These are phyloP conservation scores for sunflower (Helianthus annuus) DNA, from an alignment of 129 eudicot genomes.

Conservation along the genomic window HanXRQr2.0-SUNRISE NC_035440.2:803783-804282, in stretches of 20 bases:
- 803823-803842: too few relatives aligned
- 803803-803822: too few relatives aligned
- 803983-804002: conserved; percentile 1
- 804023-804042: neutral
- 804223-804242: conserved; percentile 16
- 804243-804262: conserved; percentile 37
- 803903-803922: too few relatives aligned
- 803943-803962: neutral
- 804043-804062: neutral
- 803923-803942: too few relatives aligned
- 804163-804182: conserved; percentile 15
- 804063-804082: conserved; percentile 2
- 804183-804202: conserved; percentile 28
- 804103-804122: neutral
- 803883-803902: too few relatives aligned
- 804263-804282: conserved; percentile 30
- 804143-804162: conserved; percentile 17
- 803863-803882: too few relatives aligned
- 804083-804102: neutral
- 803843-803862: too few relatives aligned
- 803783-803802: too few relatives aligned
- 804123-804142: conserved; percentile 24
- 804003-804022: neutral
- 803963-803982: neutral
- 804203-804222: conserved; percentile 31